phyloP scores from a whole-genome alignment of 2,329 filamentous ascomycete genomes.

The Sporothrix brunneoviolacea region DNA sequence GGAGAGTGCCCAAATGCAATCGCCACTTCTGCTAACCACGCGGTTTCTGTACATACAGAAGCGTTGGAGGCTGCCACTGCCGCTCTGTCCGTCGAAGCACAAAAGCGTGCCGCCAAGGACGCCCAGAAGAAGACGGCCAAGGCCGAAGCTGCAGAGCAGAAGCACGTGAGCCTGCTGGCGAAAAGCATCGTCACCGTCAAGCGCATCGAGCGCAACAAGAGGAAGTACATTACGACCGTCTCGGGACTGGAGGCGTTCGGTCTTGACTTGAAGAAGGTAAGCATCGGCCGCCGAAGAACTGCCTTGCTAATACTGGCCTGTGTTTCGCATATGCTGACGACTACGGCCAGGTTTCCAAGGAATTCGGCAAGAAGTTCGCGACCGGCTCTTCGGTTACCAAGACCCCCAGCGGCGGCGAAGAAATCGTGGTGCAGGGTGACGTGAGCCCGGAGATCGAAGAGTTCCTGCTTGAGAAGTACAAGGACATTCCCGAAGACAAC shows the following conservation, averaged over 20 bases:
- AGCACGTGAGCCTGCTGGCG: slow-evolving; percentile 75
- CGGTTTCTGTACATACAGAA: slow-evolving; percentile 41
- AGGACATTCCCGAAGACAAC: slow-evolving; percentile 88
- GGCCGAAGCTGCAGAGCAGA: slow-evolving; percentile 78
- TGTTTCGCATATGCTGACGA: too few species aligned
- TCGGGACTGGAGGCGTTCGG: slow-evolving; percentile 84
- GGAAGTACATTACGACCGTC: slow-evolving; percentile 94
- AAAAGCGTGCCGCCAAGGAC: slow-evolving; percentile 93
- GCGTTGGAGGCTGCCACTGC: slow-evolving; percentile 78
- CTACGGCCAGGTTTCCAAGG: too few species aligned
- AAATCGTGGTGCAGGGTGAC: slow-evolving; percentile 97
- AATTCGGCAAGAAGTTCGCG: slow-evolving; percentile 97
- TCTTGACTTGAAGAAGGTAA: slow-evolving; percentile 88
- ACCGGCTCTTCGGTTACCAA: slow-evolving; percentile 92
- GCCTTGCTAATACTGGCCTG: too few species aligned
- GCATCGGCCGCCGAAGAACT: too few species aligned
- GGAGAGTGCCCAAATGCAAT: slow-evolving; percentile 25
- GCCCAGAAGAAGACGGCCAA: slow-evolving; percentile 95
- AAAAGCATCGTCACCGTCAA: slow-evolving; percentile 83
- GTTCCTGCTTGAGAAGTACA: slow-evolving; percentile 82
- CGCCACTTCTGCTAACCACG: slow-evolving; percentile 8
- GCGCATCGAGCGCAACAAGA: slow-evolving; percentile 95
- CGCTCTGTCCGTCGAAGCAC: slow-evolving; percentile 79
- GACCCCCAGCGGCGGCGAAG: slow-evolving; percentile 75
- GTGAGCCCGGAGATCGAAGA: slow-evolving; percentile 92